Percentiles rank a stretch among this genome's conserved stretches.
Evolutionary conservation across 306 rosid genomes (phyloP).

Genomic region (Rosa persica): DNA sequence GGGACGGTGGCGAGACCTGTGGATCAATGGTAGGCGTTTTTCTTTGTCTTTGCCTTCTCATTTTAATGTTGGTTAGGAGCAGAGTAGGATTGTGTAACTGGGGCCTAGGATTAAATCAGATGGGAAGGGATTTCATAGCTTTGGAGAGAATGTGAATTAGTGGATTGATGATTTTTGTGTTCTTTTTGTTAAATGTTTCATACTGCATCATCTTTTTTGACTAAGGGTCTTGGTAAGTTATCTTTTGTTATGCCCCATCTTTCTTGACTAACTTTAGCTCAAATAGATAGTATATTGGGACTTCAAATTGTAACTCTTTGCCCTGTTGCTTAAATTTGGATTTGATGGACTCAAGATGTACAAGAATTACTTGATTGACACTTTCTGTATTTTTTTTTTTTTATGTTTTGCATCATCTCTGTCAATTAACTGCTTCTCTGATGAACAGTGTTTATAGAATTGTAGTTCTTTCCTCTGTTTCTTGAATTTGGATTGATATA

Average conservation of each 20-base stretch:
- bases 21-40: slow-evolving; percentile 40
- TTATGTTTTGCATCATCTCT: background rate
- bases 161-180: background rate
- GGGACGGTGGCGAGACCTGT: slow-evolving; percentile 37
- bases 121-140: background rate
- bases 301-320: background rate
- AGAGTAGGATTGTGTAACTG: background rate
- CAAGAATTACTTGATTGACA: background rate
- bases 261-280: background rate
- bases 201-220: background rate
- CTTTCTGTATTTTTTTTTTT: background rate
- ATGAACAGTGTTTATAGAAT: background rate
- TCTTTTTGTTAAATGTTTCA: background rate
- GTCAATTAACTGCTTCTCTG: background rate
- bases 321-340: background rate
- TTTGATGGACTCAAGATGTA: background rate
- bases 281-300: background rate
- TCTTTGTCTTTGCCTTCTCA: slow-evolving; percentile 1
- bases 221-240: background rate
- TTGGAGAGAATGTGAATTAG: background rate
- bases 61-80: slow-evolving; percentile 34
- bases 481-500: background rate
- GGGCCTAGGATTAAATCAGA: slow-evolving; percentile 15
- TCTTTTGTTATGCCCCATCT: background rate
- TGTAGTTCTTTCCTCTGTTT: background rate